These are phyloP conservation scores for Euryodendron excelsum DNA, from an alignment of 148 eudicot species.

Conservation along the genomic window DNA sequence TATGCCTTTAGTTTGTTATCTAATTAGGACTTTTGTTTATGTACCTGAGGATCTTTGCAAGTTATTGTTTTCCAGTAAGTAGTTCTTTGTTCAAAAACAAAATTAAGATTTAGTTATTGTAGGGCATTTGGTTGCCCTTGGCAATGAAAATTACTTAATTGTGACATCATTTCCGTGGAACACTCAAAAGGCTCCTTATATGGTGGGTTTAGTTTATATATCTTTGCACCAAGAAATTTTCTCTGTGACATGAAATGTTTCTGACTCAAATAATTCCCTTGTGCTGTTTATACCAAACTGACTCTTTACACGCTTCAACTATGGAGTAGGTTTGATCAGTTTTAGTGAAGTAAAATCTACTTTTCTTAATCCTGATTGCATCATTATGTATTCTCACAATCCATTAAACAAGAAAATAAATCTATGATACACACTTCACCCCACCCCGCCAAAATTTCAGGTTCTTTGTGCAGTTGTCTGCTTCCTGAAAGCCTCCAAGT, in stretches of 20 bases:
- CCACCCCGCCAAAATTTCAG: constrained; percentile 40
- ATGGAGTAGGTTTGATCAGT: too few species aligned
- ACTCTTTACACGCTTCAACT: background rate
- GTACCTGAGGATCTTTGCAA: background rate
- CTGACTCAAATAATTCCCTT: too few species aligned
- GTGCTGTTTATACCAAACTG: background rate
- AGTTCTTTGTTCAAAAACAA: background rate
- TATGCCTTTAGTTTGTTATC: background rate
- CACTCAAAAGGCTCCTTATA: background rate
- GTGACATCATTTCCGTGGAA: background rate
- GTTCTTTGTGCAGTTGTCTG: constrained; percentile 72
- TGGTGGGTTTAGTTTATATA: too few species aligned
- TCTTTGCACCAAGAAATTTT: too few species aligned
- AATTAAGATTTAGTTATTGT: background rate
- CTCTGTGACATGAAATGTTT: too few species aligned
- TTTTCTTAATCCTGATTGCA: background rate
- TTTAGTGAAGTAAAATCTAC: background rate
- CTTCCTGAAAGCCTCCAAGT: constrained; percentile 84
- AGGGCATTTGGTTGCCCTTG: background rate
- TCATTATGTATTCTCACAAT: background rate
- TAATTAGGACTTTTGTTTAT: background rate
- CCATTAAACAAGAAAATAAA: background rate
- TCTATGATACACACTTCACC: background rate
- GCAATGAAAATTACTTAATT: background rate
- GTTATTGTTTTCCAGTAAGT: background rate